Base-by-base conservation (phyloP, 2,329 filamentous ascomycete species). In the Cladobotryum protrusum region DNA sequence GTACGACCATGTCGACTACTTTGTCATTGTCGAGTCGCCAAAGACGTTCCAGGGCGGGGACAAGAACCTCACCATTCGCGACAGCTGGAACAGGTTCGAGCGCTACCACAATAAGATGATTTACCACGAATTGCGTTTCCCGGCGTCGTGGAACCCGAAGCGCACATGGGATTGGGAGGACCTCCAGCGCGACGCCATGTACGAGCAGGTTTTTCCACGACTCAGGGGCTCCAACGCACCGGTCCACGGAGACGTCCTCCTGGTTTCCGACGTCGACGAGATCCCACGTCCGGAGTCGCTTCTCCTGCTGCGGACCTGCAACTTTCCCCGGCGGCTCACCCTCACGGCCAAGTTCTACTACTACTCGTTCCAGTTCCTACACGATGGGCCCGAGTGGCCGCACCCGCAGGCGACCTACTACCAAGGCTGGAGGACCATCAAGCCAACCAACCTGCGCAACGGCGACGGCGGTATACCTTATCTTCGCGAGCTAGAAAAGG, bases 221-320 rank as follows among this genome's bases (percentile, higher is more conserved):
- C 67, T 83, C 14, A 52, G 59, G 1, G 73, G 70, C 45, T 60
- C 63, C 2, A 59, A 68, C 41, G 66, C 69, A 4, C 74, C 79
- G 2, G 59, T 65, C 0, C 47, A 61, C 2, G 75, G 75, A 48
- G 81, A 85, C 58, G 77, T 80, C 20, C 68, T 84, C 20, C 61
- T 84, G 48, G 75, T 83, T 2, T 75, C 79, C 49, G 80, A 83
- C 59, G 74, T 82, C 14, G 79, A 83, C 61, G 81, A 84, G 66
- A 75, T 84, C 42, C 70, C 76, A 5, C 74, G 76, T 2, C 78
- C 79, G 1, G 66, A 71, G 45, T 71, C 76, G 14, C 59, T 81
- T 11, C 61, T 67, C 12, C 57, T 76, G 2, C 70, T 82, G 8
- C 72, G 75, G 20, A 69, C 71, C 7, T 81, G 78, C 65, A 58